Conservation (phyloP, 441 rosid species). For the Euphorbia schlechtendalii region DNA sequence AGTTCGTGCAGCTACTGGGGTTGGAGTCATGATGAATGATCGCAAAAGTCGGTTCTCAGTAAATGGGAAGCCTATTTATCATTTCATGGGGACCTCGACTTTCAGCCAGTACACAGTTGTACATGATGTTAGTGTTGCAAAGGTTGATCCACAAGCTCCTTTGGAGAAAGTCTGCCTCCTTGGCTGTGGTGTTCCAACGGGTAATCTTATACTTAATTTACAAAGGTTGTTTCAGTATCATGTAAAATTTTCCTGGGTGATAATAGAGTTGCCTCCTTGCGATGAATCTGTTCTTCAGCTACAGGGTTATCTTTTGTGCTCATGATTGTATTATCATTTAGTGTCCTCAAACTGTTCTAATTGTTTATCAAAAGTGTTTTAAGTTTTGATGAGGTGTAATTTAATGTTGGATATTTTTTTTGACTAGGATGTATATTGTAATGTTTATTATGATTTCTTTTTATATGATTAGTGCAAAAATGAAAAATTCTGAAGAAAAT, state of each 20-base stretch:
- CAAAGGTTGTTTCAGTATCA: background rate
- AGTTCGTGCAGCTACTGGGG: slow-evolving; percentile 50
- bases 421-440: background rate
- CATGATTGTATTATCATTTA: background rate
- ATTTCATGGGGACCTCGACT: slow-evolving; percentile 49
- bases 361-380: too few relatives aligned
- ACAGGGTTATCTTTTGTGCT: background rate
- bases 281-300: background rate
- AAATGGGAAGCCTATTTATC: slow-evolving; percentile 43
- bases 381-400: too few relatives aligned
- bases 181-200: slow-evolving; percentile 57
- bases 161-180: slow-evolving; percentile 51
- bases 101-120: slow-evolving; percentile 54
- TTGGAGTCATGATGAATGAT: slow-evolving; percentile 48
- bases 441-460: background rate
- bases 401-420: too few relatives aligned
- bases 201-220: slow-evolving; percentile 15
- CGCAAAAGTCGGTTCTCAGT: slow-evolving; percentile 44
- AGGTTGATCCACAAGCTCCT: slow-evolving; percentile 48
- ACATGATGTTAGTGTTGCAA: slow-evolving; percentile 46
- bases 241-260: background rate
- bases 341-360: background rate
- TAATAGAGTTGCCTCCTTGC: background rate
- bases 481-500: too few relatives aligned
- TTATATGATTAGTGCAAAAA: background rate